Evolutionary conservation across 208 protist species (phyloP).

Genomic region (Trypanosoma caninum): DNA sequence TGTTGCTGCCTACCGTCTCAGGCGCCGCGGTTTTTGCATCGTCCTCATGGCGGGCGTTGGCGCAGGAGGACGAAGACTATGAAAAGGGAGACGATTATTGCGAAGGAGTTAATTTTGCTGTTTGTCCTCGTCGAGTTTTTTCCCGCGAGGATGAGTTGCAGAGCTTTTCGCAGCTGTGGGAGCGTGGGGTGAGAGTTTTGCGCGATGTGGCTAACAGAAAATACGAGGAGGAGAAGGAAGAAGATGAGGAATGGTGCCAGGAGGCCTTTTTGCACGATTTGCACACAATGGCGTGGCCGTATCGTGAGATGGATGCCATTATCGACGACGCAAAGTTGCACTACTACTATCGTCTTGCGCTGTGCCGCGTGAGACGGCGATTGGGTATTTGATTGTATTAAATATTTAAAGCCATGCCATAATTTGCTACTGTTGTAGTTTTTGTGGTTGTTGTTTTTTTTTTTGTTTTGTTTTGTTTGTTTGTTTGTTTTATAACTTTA

Average conservation of each 20-base stretch:
- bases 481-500: not conserved
- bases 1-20: not conserved
- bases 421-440: not conserved
- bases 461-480: conserved; percentile 17
- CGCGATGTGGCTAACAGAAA: not conserved
- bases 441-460: not conserved
- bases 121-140: conserved; percentile 17
- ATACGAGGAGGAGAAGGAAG: not conserved
- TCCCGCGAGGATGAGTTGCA: conserved; percentile 21
- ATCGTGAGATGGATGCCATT: not conserved
- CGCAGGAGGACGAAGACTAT: not conserved
- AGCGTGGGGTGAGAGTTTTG: not conserved
- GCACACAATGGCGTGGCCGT: conserved; percentile 13
- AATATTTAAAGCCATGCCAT: too few species aligned
- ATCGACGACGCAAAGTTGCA: conserved; percentile 21
- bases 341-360: conserved; percentile 19
- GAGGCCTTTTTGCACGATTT: conserved; percentile 19
- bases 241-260: conserved; percentile 9
- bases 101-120: not conserved
- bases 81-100: not conserved
- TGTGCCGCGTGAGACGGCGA: conserved; percentile 9
- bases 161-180: conserved; percentile 1
- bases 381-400: conserved; percentile 1
- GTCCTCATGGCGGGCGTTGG: conserved; percentile 2
- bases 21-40: not conserved